Evolutionary conservation across 306 rosid species (phyloP), one percentile per base, ranked within the genome.

Genomic region (Casuarina cunninghamiana): DNA sequence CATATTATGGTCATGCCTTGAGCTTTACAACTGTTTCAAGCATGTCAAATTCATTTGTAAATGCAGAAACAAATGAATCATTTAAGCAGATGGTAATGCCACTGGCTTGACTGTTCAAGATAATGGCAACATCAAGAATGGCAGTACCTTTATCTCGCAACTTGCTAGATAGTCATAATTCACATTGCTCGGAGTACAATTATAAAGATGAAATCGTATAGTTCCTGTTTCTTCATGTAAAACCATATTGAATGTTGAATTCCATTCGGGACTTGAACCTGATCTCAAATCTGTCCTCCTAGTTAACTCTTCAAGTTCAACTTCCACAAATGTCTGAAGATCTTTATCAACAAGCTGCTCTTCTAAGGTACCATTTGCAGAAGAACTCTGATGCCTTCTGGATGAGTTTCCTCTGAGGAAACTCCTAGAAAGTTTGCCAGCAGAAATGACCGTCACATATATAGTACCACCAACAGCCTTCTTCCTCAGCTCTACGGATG

Each of bases 221-320:
- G 58, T 87, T 85, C 97, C 99, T 2, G 88, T 5, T 82, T 86
- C 88, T 38, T 90, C 98, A 38, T 96, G 99, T 69, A 93, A 87
- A 83, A 93, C 90, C 99, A 96, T 93, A 84, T 96, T 96, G 82
- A 88, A 96, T 8, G 95, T 89, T 12, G 98, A 90, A 85, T 91
- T 88, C 99, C 99, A 96, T 42, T 81, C 78, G 42, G 99, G 99
- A 63, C 87, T 87, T 76, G 94, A 87, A 51, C 99, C 97, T 13
- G 85, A 41, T 80, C 83, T 85, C 70, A 78, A 86, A 54, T 79
- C 89, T 37, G 98, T 93, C 84, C 87, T 91, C 83, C 99, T 88
- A 13, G 88, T 91, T 83, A 96, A 86, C 60, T 93, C 93, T 79
- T 79, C 96, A 57, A 90, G 84, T 86, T 93, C 99, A 62, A 93